Percentiles rank a stretch among this genome's conserved stretches.
phyloP scores from a whole-genome alignment of 1,139 yeast species.

The Kurtzmaniella quercitrusa region DNA sequence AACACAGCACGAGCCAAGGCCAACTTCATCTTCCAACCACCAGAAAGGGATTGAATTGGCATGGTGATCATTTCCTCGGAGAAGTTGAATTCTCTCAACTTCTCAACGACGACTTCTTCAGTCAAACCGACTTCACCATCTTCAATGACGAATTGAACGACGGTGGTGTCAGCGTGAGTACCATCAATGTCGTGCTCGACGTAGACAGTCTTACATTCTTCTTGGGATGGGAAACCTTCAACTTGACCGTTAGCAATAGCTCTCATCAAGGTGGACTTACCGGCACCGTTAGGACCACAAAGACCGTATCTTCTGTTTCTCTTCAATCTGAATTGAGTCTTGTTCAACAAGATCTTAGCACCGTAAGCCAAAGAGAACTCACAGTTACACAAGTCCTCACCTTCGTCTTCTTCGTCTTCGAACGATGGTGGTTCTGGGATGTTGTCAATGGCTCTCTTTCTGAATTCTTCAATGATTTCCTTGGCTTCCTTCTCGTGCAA shows the following conservation, averaged over 20 bases:
- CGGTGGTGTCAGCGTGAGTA: slow-evolving; percentile 93
- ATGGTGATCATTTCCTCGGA: slow-evolving; percentile 82
- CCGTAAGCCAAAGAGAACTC: slow-evolving; percentile 99
- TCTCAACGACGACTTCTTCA: slow-evolving; percentile 60
- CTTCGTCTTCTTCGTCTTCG: slow-evolving; percentile 99
- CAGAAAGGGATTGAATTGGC: slow-evolving; percentile 96
- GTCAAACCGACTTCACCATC: slow-evolving; percentile 80
- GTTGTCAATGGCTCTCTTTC: slow-evolving; percentile 96
- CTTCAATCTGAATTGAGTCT: slow-evolving; percentile 98
- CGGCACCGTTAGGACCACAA: slow-evolving; percentile 99
- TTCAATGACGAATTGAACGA: slow-evolving; percentile 79
- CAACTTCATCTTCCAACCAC: slow-evolving; percentile 99
- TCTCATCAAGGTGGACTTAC: slow-evolving; percentile 99
- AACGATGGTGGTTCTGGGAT: slow-evolving; percentile 93
- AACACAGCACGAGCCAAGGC: slow-evolving; percentile 99
- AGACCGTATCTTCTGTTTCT: slow-evolving; percentile 99
- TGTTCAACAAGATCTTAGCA: slow-evolving; percentile 99
- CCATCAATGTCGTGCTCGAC: slow-evolving; percentile 99
- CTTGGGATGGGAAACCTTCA: slow-evolving; percentile 99
- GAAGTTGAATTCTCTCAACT: slow-evolving; percentile 87
- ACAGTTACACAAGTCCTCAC: slow-evolving; percentile 99
- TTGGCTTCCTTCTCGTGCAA: slow-evolving; percentile 90
- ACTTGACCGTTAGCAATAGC: slow-evolving; percentile 99
- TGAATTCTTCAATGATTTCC: slow-evolving; percentile 87
- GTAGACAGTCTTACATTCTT: slow-evolving; percentile 96